Evolutionary conservation across 2,329 filamentous ascomycete genomes (phyloP), one percentile per base, ranked within the genome.

Genomic region (Fusarium phyllophilum): DNA sequence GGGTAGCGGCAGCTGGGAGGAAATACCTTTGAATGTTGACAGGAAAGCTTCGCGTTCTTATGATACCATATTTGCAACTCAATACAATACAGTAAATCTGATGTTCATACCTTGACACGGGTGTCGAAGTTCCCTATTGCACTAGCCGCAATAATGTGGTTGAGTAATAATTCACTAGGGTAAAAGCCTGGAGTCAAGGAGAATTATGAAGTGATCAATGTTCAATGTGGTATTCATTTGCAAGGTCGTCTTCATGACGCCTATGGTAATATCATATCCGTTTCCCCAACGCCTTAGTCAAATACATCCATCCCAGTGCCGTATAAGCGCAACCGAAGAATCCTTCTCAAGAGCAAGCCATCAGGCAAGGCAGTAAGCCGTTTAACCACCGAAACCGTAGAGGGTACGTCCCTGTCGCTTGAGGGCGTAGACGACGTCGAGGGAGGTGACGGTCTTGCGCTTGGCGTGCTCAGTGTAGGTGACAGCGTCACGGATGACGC

Each of bases 341-440:
- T 65, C 66, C 67, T 39, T 58, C 68, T 55, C 58, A 58, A 59
- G 76, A 63, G 36, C 60, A 48, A 66, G 29, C 69, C 56, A 69
- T 55, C 56, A 61, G 44, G 55, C 60, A n/a, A 49, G 39, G 64
- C 41, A 33, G 59, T 29, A 31, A 52, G 18, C 61, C 49, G 70
- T 65, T 91, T 93, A 96, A 89, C 93, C 93, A 89, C 93, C 93
- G 89, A 95, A 95, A 88, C 93, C 93, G 89, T 95, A 96, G 77
- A 95, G 92, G 82, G 93, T 93, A 81, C 92, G 89, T 82, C 90
- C 90, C 85, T 92, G 90, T 83, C 90, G 86, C 88, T 92, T 92
- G 77, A 92, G 86, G 51, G 89, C 89, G 77, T 91, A 92, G 83
- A 91, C 90, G 31, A 92, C 90, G 77, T 92, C 90, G 54, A 91